Evolutionary conservation across 495 filamentous ascomycete genomes (phyloP), one percentile per base, ranked within the genome.

Genomic region (Aspergillus ostianus): DNA sequence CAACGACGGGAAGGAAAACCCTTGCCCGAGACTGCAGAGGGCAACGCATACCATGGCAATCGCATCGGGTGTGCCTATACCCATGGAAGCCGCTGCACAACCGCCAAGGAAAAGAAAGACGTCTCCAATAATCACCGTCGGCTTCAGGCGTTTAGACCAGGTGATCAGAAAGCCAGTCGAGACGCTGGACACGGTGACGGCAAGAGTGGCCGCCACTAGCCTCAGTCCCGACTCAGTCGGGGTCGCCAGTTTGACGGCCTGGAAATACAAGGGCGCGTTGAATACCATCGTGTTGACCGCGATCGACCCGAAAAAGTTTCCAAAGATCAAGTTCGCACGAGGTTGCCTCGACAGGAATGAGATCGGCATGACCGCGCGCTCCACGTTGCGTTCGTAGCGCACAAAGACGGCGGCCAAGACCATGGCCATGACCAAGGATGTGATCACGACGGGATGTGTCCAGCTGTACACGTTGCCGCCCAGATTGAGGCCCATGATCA

Each of bases 261-360:
- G 89, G 74, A 92, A 93, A 76, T 86, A 93, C 20, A 93, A 75
- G 0, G 89, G 90, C 52, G 87, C 82, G 67, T 93, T 92, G 73
- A 92, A 93, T 49, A 89, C 70, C 63, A 90, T 83, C 18, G 87
- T 85, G 68, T 90, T 88, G 56, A 85, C 66, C 4, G 87, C 78
- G 23, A 90, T 76, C 17, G 82, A 71, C 2, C 79, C 83, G 61
- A 91, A 85, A 70, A 85, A 85, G 69, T 89, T 91, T 36, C 82
- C 81, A 62, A 90, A 84, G 51, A 91, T 82, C n/a, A 92, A 75
- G 58, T 83, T 84, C 18, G 82, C 84, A 9, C 84, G 80, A 6
- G 90, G 88, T 4, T 81, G 71, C 29, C 80, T 76, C 18, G 73
- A 73, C 4, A 93, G 65, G 1, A 92, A 75, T 17, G 79, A 71